Evolutionary conservation across 2,329 filamentous ascomycete genomes (phyloP), one percentile per base, ranked within the genome.

Genomic region (Colletotrichum karsti): DNA sequence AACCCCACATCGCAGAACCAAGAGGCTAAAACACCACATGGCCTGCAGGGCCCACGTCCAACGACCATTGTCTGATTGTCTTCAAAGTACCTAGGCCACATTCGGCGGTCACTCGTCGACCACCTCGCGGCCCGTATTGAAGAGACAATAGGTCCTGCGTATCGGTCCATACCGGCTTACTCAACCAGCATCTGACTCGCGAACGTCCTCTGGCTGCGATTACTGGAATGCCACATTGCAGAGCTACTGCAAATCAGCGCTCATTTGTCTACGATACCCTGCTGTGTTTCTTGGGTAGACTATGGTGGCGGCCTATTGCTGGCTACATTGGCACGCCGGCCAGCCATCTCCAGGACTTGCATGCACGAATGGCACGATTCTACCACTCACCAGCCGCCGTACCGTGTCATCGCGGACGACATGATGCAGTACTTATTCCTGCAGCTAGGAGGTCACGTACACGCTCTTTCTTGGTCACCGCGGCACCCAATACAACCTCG

Each of bases 11-110:
- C n/a, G 55, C 66, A 55, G 50, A 56, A 54, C 37, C 33, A 35
- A 42, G 60, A 57, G 64, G 64, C 64, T 67, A 64, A 67, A 64
- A 57, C 35, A 58, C 60, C 60, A 67, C 60, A 67, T 67, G 60
- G 64, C 37, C 41, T 46, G 54, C 28, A 46, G 53, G 51, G 42
- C 42, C 35, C 30, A 35, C 22, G 46, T 33, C 37, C 44, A 50
- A 56, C 50, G 20, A 50, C n/a, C 22, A 28, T 37, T 51, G 59
- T 51, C 58, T 48, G 58, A 44, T 67, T 64, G 22, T 33, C 15
- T 22, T 13, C 42, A n/a, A 18, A 42, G n/a, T 57, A 24, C 39
- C 50, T 54, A 62, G 41, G 41, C 57, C 33, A 33, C 22, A 35
- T 62, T 15, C 48, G 58, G 50, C 12, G 20, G 63, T 51, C 28